A percentile compares a stretch with the other conserved stretches of the same genome.
These are phyloP conservation scores for Trametes cingulata DNA, from an alignment of 768 basidiomycete genomes.

Conservation along the genomic window DNA sequence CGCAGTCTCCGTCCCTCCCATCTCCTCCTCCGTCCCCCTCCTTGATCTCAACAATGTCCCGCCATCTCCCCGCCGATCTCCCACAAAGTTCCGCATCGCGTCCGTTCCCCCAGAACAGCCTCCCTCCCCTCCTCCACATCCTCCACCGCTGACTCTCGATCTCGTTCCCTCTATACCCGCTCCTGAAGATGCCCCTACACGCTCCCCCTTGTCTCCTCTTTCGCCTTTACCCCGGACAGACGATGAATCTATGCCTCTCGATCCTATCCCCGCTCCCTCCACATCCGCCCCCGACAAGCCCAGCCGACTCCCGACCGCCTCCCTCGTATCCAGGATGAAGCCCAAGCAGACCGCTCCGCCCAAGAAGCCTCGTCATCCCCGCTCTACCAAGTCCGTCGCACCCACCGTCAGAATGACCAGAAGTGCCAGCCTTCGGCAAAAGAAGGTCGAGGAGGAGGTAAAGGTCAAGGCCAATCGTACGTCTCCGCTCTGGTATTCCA, in stretches of 20 bases:
- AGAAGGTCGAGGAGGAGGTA: constrained; percentile 7
- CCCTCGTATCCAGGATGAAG: constrained; percentile 5
- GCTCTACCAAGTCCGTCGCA: background rate
- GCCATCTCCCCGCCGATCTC: constrained; percentile 21
- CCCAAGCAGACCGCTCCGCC: background rate
- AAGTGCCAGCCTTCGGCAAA: constrained; percentile 2
- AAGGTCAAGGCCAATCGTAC: background rate
- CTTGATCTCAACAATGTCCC: constrained; percentile 23
- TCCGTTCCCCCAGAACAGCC: constrained; percentile 20
- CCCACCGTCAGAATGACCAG: constrained; percentile 3
- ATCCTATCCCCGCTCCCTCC: background rate
- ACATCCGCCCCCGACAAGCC: background rate
- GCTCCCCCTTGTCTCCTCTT: constrained; percentile 10
- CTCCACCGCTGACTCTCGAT: background rate
- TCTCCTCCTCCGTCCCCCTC: constrained; percentile 15
- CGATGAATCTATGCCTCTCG: background rate
- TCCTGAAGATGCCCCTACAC: background rate
- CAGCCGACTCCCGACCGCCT: background rate
- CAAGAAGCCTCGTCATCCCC: background rate
- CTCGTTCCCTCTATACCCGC: background rate
- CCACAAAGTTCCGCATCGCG: constrained; percentile 21
- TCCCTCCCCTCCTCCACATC: background rate
- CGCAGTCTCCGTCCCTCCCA: constrained; percentile 21
- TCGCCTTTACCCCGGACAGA: constrained; percentile 1
- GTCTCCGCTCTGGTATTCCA: background rate